A percentile compares a stretch with the other conserved stretches of the same genome.
These are phyloP conservation scores for Fusarium keratoplasticum DNA, from an alignment of 2,329 filamentous ascomycete species.

Conservation along the genomic window DNA sequence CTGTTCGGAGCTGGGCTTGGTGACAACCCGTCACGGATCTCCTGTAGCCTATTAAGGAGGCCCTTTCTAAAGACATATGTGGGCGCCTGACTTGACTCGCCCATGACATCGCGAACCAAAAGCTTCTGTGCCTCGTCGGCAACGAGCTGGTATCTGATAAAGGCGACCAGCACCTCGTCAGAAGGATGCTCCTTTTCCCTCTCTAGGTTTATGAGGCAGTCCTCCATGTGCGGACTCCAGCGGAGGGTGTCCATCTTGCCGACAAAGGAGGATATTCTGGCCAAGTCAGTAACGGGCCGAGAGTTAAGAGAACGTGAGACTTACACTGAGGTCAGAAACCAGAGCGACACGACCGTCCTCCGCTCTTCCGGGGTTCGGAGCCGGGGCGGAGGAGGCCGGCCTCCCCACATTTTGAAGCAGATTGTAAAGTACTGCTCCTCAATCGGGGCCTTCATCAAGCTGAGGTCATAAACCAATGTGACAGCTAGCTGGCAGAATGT, in stretches of 20 bases:
- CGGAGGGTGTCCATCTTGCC: conserved; percentile 62
- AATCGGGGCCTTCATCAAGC: conserved; percentile 53
- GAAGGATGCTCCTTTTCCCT: conserved; percentile 58
- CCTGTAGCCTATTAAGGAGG: conserved; percentile 44
- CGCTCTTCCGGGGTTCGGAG: conserved; percentile 61
- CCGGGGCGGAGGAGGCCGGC: conserved; percentile 43
- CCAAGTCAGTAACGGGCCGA: conserved; percentile 7
- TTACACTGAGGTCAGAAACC: conserved; percentile 54
- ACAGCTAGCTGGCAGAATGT: conserved; percentile 57
- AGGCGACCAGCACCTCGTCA: conserved; percentile 59
- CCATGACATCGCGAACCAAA: conserved; percentile 46
- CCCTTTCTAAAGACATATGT: conserved; percentile 49
- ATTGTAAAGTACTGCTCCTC: conserved; percentile 52
- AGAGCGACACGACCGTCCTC: conserved; percentile 61
- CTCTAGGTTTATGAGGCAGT: conserved; percentile 62
- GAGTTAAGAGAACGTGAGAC: neutral
- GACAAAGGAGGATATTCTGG: conserved; percentile 53
- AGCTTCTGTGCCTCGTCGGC: conserved; percentile 53
- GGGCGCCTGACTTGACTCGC: conserved; percentile 42
- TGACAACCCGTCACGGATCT: conserved; percentile 41
- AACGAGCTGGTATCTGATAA: conserved; percentile 54
- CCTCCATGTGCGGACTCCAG: conserved; percentile 71
- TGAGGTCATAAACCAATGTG: conserved; percentile 59
- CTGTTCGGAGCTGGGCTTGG: conserved; percentile 41
- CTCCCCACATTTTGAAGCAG: conserved; percentile 52